Evolutionary conservation across 139 green algal genomes (phyloP).

Genomic region (Chlamydomonas applanata): DNA sequence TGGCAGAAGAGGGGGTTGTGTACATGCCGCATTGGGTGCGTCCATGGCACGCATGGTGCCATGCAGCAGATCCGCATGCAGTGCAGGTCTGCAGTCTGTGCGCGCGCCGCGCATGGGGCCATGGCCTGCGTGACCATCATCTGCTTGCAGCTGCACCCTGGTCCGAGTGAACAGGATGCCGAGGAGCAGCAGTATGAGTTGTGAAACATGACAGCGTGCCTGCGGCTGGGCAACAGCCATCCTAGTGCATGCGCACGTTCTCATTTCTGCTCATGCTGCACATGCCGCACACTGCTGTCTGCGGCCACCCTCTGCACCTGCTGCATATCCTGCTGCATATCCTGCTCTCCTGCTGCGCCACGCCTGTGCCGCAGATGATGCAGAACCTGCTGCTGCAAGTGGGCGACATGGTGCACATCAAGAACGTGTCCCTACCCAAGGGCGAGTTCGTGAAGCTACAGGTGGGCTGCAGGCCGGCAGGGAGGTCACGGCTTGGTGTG

Average conservation of each 20-base stretch:
- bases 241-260: background rate
- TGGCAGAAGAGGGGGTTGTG: slow-evolving; percentile 92
- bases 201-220: no score
- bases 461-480: no score
- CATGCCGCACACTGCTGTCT: background rate
- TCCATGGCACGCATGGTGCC: no score
- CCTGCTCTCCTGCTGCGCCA: no score
- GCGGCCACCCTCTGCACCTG: background rate
- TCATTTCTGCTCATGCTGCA: background rate
- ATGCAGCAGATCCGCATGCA: background rate
- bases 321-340: slow-evolving; percentile 1
- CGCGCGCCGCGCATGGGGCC: background rate
- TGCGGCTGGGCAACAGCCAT: background rate
- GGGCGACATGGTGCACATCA: slow-evolving; percentile 85
- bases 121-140: no score
- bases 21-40: slow-evolving; percentile 97
- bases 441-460: slow-evolving; percentile 29
- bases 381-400: slow-evolving; percentile 92
- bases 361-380: slow-evolving; percentile 85
- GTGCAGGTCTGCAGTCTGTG: slow-evolving; percentile 2
- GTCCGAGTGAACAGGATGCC: no score
- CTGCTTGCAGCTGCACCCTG: no score
- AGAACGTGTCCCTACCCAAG: slow-evolving; percentile 86
- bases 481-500: no score
- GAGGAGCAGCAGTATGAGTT: no score